Base-by-base conservation (phyloP, 306 rosid genomes). In the Vigna angularis region DNA sequence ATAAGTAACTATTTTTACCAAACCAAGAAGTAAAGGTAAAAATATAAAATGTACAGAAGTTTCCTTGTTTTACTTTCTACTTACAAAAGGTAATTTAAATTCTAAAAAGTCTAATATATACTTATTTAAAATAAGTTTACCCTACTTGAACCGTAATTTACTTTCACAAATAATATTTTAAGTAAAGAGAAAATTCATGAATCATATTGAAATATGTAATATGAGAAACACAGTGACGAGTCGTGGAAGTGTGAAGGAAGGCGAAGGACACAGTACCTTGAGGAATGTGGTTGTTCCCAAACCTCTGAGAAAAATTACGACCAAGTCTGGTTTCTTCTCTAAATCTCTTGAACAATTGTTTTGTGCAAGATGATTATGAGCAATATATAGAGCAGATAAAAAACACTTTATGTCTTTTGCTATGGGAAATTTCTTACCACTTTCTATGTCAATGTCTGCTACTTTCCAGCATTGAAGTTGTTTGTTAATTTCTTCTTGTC, bases 261-360 rank as follows among this genome's bases (percentile, higher is more conserved):
- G 53, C 18, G 57, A 47, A 76, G 75, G 82, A 77, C 82, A 71
- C 75, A 64, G 65, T 64, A 76, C 70, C 82, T 76, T 70, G 48
- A 2, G 48, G 42, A 18, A 48, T 20, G 70, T 63, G 74, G 34
- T 2, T 45, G 71, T 65, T 47, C n/a, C 20, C 45, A 67, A 30
- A 10, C 34, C 3, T 61, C 53, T 70, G 67, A 74, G 67, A 22
- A 55, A 73, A 55, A 68, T 11, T 38, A 75, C 5, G 6, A 9
- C 15, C 42, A 20, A 48, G 7, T 68, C 51, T 50, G 63, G 61
- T 62, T 52, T 75, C 78, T 66, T 62, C 32, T 16, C 44, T 11
- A 17, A 56, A 81, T 14, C 73, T 50, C 56, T 64, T 44, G 7
- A n/a, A 34, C 28, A 63, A 9, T 28, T 61, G 26, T 22, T 52